Percentiles rank a stretch among this genome's conserved stretches.
Conservation (phyloP, 768 basidiomycete genomes). For the Tylopilus subfusipes region DNA sequence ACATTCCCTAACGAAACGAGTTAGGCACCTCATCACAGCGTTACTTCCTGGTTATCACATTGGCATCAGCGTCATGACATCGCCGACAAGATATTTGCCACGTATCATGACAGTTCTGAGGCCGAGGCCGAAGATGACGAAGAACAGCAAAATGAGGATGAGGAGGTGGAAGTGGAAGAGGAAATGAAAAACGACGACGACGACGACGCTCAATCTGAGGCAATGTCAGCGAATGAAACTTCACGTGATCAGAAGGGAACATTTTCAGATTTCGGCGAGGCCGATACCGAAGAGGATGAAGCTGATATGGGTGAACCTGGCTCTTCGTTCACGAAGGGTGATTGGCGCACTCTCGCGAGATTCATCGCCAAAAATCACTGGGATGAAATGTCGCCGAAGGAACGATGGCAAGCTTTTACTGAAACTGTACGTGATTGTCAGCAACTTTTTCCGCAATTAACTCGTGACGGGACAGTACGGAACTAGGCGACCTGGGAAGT, state of each 20-base stretch:
- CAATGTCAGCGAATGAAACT: conserved; percentile 17
- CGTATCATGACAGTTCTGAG: conserved; percentile 30
- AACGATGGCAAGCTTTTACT: conserved; percentile 55
- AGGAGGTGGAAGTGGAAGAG: conserved; percentile 25
- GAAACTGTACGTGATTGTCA: conserved; percentile 40
- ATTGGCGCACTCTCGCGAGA: conserved; percentile 56
- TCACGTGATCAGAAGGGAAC: conserved; percentile 16
- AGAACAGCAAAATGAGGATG: conserved; percentile 38
- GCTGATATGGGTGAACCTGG: conserved; percentile 52
- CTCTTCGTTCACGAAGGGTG: conserved; percentile 53
- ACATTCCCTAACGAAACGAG: conserved; percentile 8
- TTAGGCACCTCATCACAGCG: conserved; percentile 65
- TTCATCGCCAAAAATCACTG: conserved; percentile 54
- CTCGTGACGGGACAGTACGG: conserved; percentile 42
- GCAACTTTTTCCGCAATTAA: not conserved
- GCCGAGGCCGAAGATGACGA: conserved; percentile 35
- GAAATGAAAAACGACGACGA: conserved; percentile 20
- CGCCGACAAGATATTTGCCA: conserved; percentile 56
- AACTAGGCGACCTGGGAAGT: conserved; percentile 43
- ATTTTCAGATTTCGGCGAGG: conserved; percentile 19
- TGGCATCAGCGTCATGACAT: conserved; percentile 65
- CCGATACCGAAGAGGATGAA: conserved; percentile 29
- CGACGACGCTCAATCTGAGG: conserved; percentile 23
- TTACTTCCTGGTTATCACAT: conserved; percentile 63
- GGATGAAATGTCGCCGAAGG: conserved; percentile 36